Evolutionary conservation across 1,284 basidiomycete species (phyloP), one percentile per base, ranked within the genome.

Genomic region (Agaricales sp.): DNA sequence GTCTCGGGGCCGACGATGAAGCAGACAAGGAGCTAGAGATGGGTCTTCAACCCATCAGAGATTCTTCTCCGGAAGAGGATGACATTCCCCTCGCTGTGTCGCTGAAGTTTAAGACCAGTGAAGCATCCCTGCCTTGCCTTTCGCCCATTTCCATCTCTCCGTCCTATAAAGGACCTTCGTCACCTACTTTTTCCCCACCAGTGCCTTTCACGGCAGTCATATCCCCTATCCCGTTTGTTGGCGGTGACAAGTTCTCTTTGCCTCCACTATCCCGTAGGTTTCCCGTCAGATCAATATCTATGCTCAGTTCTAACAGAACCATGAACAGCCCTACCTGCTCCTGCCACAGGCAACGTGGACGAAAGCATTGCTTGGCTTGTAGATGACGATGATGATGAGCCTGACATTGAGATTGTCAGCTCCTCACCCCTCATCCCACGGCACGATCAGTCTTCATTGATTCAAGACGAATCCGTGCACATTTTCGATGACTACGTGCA

Each of bases 281-380:
- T n/a, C n/a, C n/a, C n/a, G n/a, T n/a, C n/a, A n/a, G n/a, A n/a
- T n/a, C n/a, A n/a, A n/a, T n/a, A n/a, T n/a, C n/a, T n/a, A n/a
- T n/a, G n/a, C n/a, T n/a, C n/a, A n/a, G n/a, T n/a, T n/a, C n/a
- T n/a, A n/a, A n/a, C n/a, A n/a, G n/a, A n/a, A n/a, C n/a, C n/a
- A n/a, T n/a, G n/a, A n/a, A n/a, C n/a, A n/a, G n/a, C n/a, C n/a
- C 24, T 48, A 24, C 12, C 18, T 20, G 6, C 48, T 39, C 43
- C 46, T 23, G 45, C 35, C 21, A 49, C 41, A 45, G 51, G 38
- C 13, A 48, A 35, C 43, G 48, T 50, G 26, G 48, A 51, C 18
- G 56, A 62, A 26, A 68, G 68, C 54, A 78, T 84, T 63, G 70
- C 75, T 2, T 85, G 82, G 82, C 65, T 85, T 19, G 62, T 85